Conservation (phyloP, 192 early-diverging fungal species). For the Martensiomyces pterosporus region DNA sequence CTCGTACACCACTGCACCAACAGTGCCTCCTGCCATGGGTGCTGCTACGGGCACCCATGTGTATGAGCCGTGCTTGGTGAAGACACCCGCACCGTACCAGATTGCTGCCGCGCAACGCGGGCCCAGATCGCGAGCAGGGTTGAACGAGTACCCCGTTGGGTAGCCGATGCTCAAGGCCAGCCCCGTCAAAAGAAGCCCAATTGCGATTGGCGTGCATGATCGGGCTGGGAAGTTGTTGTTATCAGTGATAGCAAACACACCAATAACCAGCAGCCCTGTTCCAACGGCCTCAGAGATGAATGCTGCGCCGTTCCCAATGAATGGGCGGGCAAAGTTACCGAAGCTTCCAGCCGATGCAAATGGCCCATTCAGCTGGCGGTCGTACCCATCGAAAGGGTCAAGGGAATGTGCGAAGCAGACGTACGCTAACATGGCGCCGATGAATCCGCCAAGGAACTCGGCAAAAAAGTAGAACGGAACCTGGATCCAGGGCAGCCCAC, state of each 20-base stretch:
- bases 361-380: conserved; percentile 39
- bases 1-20: conserved; percentile 57
- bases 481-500: conserved; percentile 51
- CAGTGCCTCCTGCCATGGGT: conserved; percentile 57
- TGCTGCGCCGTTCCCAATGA: conserved; percentile 49
- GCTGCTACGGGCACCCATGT: conserved; percentile 68
- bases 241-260: conserved; percentile 58
- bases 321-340: conserved; percentile 46
- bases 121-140: conserved; percentile 75
- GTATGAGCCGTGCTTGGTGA: conserved; percentile 62
- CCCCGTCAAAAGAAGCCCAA: conserved; percentile 56
- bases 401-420: conserved; percentile 47
- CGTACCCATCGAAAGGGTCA: conserved; percentile 40
- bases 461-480: conserved; percentile 52
- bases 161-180: conserved; percentile 58
- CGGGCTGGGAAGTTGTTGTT: conserved; percentile 52
- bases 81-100: conserved; percentile 65
- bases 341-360: conserved; percentile 46
- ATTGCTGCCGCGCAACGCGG: conserved; percentile 65
- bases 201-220: conserved; percentile 51
- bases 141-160: conserved; percentile 61
- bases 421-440: conserved; percentile 48
- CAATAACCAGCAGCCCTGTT: conserved; percentile 58
- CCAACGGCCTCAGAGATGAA: conserved; percentile 58
- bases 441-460: conserved; percentile 52